Conservation (phyloP, 352 stramenopile species). For the Phytopythium montanum region DNA sequence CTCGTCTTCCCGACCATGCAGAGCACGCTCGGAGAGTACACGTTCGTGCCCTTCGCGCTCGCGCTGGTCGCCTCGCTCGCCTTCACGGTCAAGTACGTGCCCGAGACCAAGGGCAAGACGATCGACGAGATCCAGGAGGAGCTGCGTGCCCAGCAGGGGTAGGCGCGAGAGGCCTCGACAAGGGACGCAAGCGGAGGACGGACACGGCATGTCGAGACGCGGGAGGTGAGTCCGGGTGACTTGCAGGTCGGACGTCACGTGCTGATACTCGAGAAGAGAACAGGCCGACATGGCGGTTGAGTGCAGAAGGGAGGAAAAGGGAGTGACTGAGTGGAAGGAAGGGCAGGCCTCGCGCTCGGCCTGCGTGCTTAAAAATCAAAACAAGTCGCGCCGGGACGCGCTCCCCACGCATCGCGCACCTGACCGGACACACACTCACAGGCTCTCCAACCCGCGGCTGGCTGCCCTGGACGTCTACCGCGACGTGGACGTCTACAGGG, state of each 20-base stretch:
- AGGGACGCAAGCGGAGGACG: neutral
- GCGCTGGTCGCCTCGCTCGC: conserved; percentile 71
- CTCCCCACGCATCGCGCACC: neutral
- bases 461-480: no score
- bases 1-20: conserved; percentile 92
- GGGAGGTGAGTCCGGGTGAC: neutral
- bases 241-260: neutral
- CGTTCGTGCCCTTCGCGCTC: conserved; percentile 88
- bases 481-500: conserved; percentile 22
- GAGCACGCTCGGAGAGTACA: conserved; percentile 76
- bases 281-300: neutral
- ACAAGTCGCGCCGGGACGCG: neutral
- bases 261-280: neutral
- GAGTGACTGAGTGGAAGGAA: no score
- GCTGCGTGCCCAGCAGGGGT: conserved; percentile 27
- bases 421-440: neutral
- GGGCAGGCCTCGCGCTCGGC: neutral
- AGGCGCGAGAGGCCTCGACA: neutral
- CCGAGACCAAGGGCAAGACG: conserved; percentile 90
- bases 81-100: conserved; percentile 84
- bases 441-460: no score
- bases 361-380: conserved; percentile 2
- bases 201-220: neutral
- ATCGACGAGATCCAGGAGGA: conserved; percentile 68
- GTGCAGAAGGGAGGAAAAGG: neutral